Evolutionary conservation across 1,284 basidiomycete genomes (phyloP), one percentile per base, ranked within the genome.

Genomic region (Coniferiporia weirii): DNA sequence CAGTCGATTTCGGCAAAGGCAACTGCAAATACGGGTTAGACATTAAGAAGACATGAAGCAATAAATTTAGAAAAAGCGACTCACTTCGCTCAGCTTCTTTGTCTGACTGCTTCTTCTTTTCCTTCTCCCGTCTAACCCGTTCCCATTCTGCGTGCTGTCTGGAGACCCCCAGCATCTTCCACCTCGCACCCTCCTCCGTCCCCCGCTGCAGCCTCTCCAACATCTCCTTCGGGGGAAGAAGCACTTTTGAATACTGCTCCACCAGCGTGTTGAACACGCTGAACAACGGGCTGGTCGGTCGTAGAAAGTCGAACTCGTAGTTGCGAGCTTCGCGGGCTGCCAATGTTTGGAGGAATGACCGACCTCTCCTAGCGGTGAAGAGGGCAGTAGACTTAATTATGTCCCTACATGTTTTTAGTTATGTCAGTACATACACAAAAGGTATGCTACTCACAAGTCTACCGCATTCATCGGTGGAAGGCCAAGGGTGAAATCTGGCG

Each of bases 1-100:
- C 97, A 99, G 71, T 99, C 97, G 69, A 99, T 98, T 70, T 95
- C 92, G 51, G 93, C 91, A 69, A 98, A 95, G 8, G 93, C 94
- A 70, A 84, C 90, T 92, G 63, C 2, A 64, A 58, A 55, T 36
- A 57, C 52, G 61, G 36, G 54, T 48, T 38, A 20, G 43, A 19
- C n/a, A 27, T 46, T 54, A 45, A 63, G 58, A n/a, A 43, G 54
- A 36, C 19, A 10, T 59, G 7, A 55, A 5, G 48, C 27, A 27
- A 27, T 27, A 27, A 27, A 27, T 27, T 27, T 27, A 27, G 27
- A 27, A 27, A 27, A 27, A 27, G 27, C 5, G 17, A 81, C 89
- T 67, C 69, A 85, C 90, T 81, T 73, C 85, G 77, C 69, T 95
- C 91, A 52, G 89, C 91, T 71, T 98, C 95, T 64, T 90, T 85